Evolutionary conservation across 495 filamentous ascomycete genomes (phyloP).

Genomic region (Aspergillus haitiensis): DNA sequence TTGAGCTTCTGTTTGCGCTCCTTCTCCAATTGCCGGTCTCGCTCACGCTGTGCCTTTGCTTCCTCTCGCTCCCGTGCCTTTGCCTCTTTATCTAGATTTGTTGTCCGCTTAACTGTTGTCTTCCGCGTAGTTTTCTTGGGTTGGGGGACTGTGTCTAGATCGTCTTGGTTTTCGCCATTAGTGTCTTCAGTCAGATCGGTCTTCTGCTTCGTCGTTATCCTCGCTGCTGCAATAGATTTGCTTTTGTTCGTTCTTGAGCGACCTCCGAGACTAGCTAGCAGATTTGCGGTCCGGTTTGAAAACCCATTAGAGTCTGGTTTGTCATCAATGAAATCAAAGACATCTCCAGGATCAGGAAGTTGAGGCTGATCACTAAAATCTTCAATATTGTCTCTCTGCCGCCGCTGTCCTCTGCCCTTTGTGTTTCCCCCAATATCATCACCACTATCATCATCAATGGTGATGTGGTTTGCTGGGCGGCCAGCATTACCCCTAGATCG

Average conservation of each 20-base stretch:
- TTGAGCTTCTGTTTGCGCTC: constrained; percentile 49
- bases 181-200: constrained; percentile 8
- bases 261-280: constrained; percentile 37
- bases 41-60: constrained; percentile 48
- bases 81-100: constrained; percentile 49
- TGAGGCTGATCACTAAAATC: constrained; percentile 42
- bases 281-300: constrained; percentile 42
- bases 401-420: not conserved
- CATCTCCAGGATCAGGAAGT: constrained; percentile 34
- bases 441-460: constrained; percentile 26
- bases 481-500: not conserved
- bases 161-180: constrained; percentile 16
- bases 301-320: constrained; percentile 21
- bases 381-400: constrained; percentile 34
- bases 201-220: constrained; percentile 10
- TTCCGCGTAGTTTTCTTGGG: constrained; percentile 25
- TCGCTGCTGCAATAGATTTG: constrained; percentile 3
- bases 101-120: constrained; percentile 38
- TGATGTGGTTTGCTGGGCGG: constrained; percentile 31
- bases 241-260: constrained; percentile 5
- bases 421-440: not conserved
- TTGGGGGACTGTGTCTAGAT: constrained; percentile 29
- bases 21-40: constrained; percentile 47
- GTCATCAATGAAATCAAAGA: constrained; percentile 17
- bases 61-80: constrained; percentile 54